Base-by-base conservation (phyloP, 2,329 filamentous ascomycete genomes). In the Dactylonectria estremocensis region DNA sequence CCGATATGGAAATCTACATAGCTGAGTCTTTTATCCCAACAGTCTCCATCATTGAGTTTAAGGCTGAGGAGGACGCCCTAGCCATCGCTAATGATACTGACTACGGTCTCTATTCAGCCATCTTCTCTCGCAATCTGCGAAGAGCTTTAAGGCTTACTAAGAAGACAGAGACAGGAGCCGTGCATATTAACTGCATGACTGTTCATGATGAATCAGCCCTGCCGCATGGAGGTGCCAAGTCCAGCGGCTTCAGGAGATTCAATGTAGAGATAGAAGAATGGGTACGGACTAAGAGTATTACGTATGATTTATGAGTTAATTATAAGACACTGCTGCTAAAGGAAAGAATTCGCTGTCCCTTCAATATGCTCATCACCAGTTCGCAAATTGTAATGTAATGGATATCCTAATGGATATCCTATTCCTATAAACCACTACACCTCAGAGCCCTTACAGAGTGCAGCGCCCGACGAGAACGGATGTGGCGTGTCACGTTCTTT, bases 11-110 rank as follows among this genome's bases (percentile, higher is more conserved):
- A 63, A 80, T 96, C n/a, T 95, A 91, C 80, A 82, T 87, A 72
- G 90, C 87, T 1, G 93, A 96, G 80, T 91, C 89, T 1, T 96
- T 96, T 73, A 93, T 92, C 0, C 93, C 93, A 0, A 89, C 88
- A 0, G 91, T 94, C 1, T 89, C 89, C 10, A 75, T 95, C 28
- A 87, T 91, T 22, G 84, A 87, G n/a, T 84, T 95, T 20, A 84
- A 89, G 6, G 84, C 80, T 2, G 91, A 93, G 52, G 92, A 93
- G 35, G 91, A 94, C 69, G 93, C 92, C 0, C 78, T 95, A n/a
- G 81, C 84, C 20, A 82, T 95, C 18, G 92, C 93, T 7, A 96
- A 97, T 76, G 92, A 95, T 73, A 93, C 91, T 2, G 91, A 94
- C 59, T 95, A 94, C 76, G 93, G 93, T 1, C 86, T 97, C 6